Conservation (phyloP, 768 basidiomycete genomes). For the Lactifluus volemus region DNA sequence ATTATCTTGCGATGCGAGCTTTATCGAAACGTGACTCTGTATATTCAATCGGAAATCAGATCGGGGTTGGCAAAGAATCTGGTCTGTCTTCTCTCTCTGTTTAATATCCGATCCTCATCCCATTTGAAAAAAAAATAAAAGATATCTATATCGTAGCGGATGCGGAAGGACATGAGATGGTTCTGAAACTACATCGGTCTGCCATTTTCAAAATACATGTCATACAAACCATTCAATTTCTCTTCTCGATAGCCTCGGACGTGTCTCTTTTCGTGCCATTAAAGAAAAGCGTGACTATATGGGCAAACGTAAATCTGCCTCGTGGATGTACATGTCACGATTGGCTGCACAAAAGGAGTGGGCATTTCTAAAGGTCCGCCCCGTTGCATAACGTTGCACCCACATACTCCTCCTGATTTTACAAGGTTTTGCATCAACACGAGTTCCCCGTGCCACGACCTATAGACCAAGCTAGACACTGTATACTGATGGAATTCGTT, state of each 20-base stretch:
- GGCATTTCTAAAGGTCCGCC: constrained; percentile 91
- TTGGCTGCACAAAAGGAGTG: constrained; percentile 96
- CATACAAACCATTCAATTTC: not conserved
- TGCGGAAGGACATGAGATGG: constrained; percentile 74
- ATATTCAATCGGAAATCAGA: constrained; percentile 91
- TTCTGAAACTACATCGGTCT: constrained; percentile 90
- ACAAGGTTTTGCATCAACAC: constrained; percentile 82
- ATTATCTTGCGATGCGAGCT: constrained; percentile 89
- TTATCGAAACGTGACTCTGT: constrained; percentile 85
- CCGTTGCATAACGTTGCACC: not conserved
- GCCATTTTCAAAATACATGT: constrained; percentile 13
- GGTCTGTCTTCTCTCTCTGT: constrained; percentile 38
- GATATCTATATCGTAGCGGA: constrained; percentile 91
- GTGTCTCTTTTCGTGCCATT: constrained; percentile 95
- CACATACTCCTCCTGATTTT: not conserved
- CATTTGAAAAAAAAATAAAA: constrained; percentile 22
- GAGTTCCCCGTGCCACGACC: constrained; percentile 90
- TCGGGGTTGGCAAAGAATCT: constrained; percentile 97
- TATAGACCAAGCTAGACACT: constrained; percentile 91
- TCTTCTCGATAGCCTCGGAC: constrained; percentile 61
- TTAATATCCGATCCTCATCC: not conserved
- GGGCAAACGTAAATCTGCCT: constrained; percentile 89
- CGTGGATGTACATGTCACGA: constrained; percentile 99
- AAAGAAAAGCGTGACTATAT: constrained; percentile 96
- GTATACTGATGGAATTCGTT: constrained; percentile 92